Evolutionary conservation across 2,329 filamentous ascomycete species (phyloP), one percentile per base, ranked within the genome.

Genomic region (Botrytis aclada): DNA sequence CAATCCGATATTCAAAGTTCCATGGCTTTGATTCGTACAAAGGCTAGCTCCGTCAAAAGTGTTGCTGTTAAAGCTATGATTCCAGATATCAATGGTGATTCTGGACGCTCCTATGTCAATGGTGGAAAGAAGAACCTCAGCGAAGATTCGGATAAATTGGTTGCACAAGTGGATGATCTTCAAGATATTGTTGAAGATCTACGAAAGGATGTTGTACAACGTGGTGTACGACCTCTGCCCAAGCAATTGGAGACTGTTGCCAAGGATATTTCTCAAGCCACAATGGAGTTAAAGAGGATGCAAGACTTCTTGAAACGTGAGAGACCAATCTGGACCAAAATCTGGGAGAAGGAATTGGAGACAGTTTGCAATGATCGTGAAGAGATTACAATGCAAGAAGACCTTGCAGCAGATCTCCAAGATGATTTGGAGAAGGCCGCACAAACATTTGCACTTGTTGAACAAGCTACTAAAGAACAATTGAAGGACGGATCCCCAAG

Each of bases 391-490:
- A 92, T 98, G 86, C 95, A 97, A 85, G 96, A 99, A 84, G 96
- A 98, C 78, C 88, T 99, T 75, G 92, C 95, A 76, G 90, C 95
- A 62, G 96, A 99, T 84, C 84, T 99, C 75, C 90, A 96, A 79
- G 95, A 98, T 80, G 96, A 99, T 84, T 86, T 99, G 64, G 95
- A 98, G 81, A 98, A 98, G 84, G 95, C 95, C 1, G 90, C 91
- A 0, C 92, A 97, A 82, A 98, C 96, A 0, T 97, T 99, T 80
- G 92, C 93, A 37, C 88, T 99, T 0, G 96, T 99, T 25, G 96
- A 99, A 83, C 93, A 98, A 83, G 96, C 96, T 14, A 98, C 95
- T n/a, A 97, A 97, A 83, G 94, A 98, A 83, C 96, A 99, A 81
- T 93, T 97, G 83, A 93, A 97, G 81, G 91, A 92, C 74, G 88